Percentiles rank a stretch among this genome's conserved stretches.
phyloP scores from a whole-genome alignment of 2,329 filamentous ascomycete genomes.

The Ceratocystis cubensis region DNA sequence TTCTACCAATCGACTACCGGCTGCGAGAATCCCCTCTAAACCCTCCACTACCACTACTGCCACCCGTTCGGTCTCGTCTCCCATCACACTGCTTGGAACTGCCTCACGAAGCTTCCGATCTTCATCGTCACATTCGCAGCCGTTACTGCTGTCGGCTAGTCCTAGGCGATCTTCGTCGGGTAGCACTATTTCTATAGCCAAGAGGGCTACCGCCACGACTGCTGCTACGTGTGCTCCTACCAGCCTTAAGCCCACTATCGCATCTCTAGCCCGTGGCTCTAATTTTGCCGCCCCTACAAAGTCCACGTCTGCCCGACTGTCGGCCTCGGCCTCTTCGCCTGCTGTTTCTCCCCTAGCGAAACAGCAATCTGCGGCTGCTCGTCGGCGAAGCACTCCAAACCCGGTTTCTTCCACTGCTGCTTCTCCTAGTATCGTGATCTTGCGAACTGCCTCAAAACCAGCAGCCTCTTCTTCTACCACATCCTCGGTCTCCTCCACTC shows the following conservation, averaged over 20 bases:
- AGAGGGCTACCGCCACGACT: background rate
- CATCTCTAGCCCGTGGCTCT: slow-evolving; percentile 16
- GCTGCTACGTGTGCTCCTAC: background rate
- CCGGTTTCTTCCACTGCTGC: background rate
- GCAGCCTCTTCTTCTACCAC: slow-evolving; percentile 7
- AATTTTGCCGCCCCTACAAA: slow-evolving; percentile 15
- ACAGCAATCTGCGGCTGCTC: background rate
- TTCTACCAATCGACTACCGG: background rate
- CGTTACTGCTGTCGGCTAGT: background rate
- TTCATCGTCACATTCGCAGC: background rate
- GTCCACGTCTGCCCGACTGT: slow-evolving; percentile 4
- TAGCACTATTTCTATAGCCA: background rate
- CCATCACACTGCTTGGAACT: slow-evolving; percentile 11
- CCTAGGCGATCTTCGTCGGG: slow-evolving; percentile 1
- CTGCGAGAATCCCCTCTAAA: background rate
- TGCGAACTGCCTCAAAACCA: slow-evolving; percentile 14
- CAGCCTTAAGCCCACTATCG: slow-evolving; percentile 17
- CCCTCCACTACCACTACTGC: too few relatives aligned
- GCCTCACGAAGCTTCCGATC: background rate
- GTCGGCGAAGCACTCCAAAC: background rate
- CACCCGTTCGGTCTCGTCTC: slow-evolving; percentile 16
- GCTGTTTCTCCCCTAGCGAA: slow-evolving; percentile 8
- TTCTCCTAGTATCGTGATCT: slow-evolving; percentile 11
- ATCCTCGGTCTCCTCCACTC: background rate
- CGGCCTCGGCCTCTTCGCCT: background rate